Base-by-base conservation (phyloP, 2,329 filamentous ascomycete species). In the Trichoderma breve region DNA sequence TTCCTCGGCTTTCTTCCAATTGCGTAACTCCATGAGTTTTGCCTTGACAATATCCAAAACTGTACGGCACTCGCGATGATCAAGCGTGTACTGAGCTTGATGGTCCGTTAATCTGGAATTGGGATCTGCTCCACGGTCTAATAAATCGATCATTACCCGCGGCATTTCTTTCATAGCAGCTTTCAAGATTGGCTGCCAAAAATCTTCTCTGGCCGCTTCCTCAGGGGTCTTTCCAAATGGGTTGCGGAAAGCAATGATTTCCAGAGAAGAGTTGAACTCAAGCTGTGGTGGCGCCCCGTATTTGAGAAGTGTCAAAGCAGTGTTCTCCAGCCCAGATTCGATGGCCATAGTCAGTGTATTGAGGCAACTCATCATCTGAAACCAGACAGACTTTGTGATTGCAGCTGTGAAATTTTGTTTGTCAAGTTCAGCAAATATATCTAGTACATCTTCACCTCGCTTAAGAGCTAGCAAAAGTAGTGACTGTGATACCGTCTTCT, bases 41-140 rank as follows among this genome's bases (percentile, higher is more conserved):
- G 32, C 30, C 21, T 28, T 66, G 9, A 66, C 47, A n/a, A 57
- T 18, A 8, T 66, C 63, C 47, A 66, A 57, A 15, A 66, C 63
- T 9, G 14, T 66, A 30, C 63, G 63, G 15, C 47, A 57, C 12
- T 57, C 63, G 15, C 63, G 47, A 28, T 55, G n/a, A 6, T 39
- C 0, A 14, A 36, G 15, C 28, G 55, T 21, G 21, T 11, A 36
- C 18, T 21, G 15, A 39, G 63, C 47, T 34, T 66, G 63, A 8
- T 39, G 47, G 4, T 66, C 63, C 2, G 47, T 55, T 5, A 66
- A 6, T 3, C 4, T 36, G 5, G 63, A 36, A 8, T 66, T 66
- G 9, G 63, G 47, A 34, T 66, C 63, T 36, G 24, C 63, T 26
- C 63, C 63, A n/a, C 63, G 63, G 36, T 66, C 51, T n/a, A 66